Base-by-base conservation (phyloP, 768 basidiomycete genomes). In the Podaxis carcinomalis region DNA sequence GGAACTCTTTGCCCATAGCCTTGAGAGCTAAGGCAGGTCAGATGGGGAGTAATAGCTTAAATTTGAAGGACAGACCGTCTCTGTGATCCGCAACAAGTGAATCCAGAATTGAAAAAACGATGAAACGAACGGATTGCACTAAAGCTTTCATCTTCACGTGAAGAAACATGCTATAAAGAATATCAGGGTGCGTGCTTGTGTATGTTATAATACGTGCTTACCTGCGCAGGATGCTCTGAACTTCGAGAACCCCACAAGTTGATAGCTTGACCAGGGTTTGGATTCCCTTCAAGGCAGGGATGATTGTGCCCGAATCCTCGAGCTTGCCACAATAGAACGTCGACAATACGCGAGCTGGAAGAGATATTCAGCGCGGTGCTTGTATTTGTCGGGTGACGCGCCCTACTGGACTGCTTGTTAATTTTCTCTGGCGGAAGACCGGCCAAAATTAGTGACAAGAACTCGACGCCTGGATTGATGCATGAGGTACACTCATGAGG, bases 321-420 rank as follows among this genome's bases (percentile, higher is more conserved):
- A 97, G 76, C 74, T 96, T 97, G 57, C 85, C 87, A 67, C 85
- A 84, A 69, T 88, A 95, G 77, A 98, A 99, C 1, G 80, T 75
- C 0, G 86, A 83, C 59, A 99, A 79, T 11, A 95, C 93, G 63
- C 85, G 86, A 62, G 89, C 97, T 98, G 23, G 40, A 49, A 55
- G 54, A 36, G 46, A 49, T 57, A 49, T 23, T 49, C 11, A 49
- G 21, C 21, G 3, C 6, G 19, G 19, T 49, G 19, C 23, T 11
- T 11, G 7, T 23, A 11, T 11, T 1, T 2, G 23, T 9, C 11
- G 11, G 3, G 5, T 11, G 55, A 7, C 3, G n/a, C 36, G 39
- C 23, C 85, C 57, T 73, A 96, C 97, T 88, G 59, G 92, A 84
- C 76, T 95, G 92, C 25, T 85, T 80, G 69, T 90, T 95, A 56